A percentile compares a stretch with the other conserved stretches of the same genome.
Evolutionary conservation across 2,329 filamentous ascomycete species (phyloP).

Genomic region (Stagonosporopsis rhizophila): DNA sequence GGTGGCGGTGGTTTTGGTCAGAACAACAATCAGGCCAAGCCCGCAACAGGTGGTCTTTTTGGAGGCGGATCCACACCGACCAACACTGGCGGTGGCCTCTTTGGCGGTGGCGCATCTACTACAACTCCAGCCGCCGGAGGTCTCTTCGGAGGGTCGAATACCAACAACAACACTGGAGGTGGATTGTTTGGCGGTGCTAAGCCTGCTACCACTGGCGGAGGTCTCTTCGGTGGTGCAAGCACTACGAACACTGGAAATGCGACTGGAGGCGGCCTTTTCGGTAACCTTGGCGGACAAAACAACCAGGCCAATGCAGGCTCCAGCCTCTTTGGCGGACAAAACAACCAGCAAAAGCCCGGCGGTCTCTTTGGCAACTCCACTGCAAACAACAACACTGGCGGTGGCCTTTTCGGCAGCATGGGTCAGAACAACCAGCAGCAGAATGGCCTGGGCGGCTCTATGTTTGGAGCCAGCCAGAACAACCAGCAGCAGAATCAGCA

Average conservation of each 20-base stretch:
- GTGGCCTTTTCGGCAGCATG: constrained; percentile 56
- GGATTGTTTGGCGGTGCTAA: constrained; percentile 55
- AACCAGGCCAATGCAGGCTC: constrained; percentile 41
- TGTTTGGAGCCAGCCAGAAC: constrained; percentile 55
- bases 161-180: constrained; percentile 30
- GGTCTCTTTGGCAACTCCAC: constrained; percentile 51
- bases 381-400: constrained; percentile 48
- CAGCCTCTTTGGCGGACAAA: constrained; percentile 49
- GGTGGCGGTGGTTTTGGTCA: constrained; percentile 47
- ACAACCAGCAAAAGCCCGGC: constrained; percentile 54
- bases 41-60: constrained; percentile 47
- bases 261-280: constrained; percentile 44
- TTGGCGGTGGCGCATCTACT: constrained; percentile 41
- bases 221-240: constrained; percentile 52
- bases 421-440: constrained; percentile 53
- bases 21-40: constrained; percentile 49
- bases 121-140: constrained; percentile 53
- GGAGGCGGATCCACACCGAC: constrained; percentile 36
- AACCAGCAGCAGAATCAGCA: constrained; percentile 53
- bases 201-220: constrained; percentile 41
- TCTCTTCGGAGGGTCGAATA: constrained; percentile 57
- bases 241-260: constrained; percentile 27
- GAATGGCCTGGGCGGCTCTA: constrained; percentile 41
- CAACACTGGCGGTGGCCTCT: constrained; percentile 41
- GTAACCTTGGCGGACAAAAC: constrained; percentile 37